Conservation (phyloP, 129 eudicot species). For the Sambucus nigra region DNA sequence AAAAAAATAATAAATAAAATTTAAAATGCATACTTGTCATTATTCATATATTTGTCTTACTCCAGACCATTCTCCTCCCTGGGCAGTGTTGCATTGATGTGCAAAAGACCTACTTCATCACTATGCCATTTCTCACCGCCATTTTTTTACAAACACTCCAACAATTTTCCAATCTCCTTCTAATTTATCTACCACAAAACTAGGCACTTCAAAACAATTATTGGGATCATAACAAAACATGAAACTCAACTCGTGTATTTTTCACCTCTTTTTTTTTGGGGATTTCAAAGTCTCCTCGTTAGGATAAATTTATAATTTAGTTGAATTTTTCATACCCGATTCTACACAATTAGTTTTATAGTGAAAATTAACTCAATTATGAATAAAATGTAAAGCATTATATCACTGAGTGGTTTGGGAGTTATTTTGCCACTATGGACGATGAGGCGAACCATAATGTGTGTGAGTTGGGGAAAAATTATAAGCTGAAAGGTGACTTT, state of each 20-base stretch:
- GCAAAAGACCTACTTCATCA: constrained; percentile 31
- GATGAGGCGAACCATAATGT: too few relatives aligned
- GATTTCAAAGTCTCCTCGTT: constrained; percentile 33
- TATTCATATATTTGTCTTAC: constrained; percentile 7
- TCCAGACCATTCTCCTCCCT: constrained; percentile 23
- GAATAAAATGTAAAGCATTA: too few relatives aligned
- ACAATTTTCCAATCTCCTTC: constrained; percentile 37
- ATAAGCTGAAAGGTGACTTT: too few relatives aligned
- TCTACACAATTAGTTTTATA: neutral
- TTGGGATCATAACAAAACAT: too few relatives aligned
- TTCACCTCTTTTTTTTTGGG: too few relatives aligned
- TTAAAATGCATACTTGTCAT: neutral
- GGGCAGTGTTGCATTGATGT: constrained; percentile 41
- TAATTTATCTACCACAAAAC: constrained; percentile 27
- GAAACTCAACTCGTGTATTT: too few relatives aligned
- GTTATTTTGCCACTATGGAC: too few relatives aligned
- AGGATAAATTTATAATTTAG: constrained; percentile 19
- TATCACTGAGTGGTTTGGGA: too few relatives aligned
- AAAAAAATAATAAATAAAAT: neutral
- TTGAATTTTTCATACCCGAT: too few relatives aligned
- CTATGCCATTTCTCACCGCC: constrained; percentile 4
- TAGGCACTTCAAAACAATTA: too few relatives aligned
- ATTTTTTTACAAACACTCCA: constrained; percentile 27
- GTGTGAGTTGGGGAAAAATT: too few relatives aligned
- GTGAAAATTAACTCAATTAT: neutral